Base-by-base conservation (phyloP, 352 stramenopile species). In the Globisporangium rhizosaccharum region DNA sequence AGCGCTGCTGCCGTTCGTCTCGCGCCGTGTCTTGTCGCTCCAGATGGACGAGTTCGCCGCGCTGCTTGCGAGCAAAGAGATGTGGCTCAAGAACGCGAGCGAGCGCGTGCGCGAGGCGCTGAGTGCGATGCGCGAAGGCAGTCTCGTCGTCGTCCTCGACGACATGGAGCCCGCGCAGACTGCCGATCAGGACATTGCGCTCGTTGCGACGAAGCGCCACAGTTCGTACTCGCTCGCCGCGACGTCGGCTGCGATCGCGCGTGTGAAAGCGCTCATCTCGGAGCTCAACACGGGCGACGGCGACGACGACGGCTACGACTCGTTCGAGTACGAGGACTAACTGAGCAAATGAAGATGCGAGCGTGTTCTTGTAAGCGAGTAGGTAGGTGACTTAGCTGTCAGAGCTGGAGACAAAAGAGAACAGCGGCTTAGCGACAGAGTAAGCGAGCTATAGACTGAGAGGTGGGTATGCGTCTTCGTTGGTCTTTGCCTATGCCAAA, bases 91-190 rank as follows among this genome's bases (percentile, higher is more conserved):
- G 66, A 75, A 90, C 65, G 75, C 79, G n/a, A 82, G 76, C 12
- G 71, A 87, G 5, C 48, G 70, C n/a, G 77, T 78, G 20, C 67
- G 75, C 33, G 62, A 73, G 4, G 70, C 79, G 45, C 61, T 92
- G 45, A 53, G 62, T 14, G 62, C 79, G 23, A 82, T 88, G 62
- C 58, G 56, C 2, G 80, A 92, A 25, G 83, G 83, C 14, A 88
- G 73, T 51, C 54, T 92, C 41, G 72, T 76, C 14, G 71, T 92
- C 18, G 72, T 74, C n/a, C 63, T 92, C 46, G 81, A 92, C 65
- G 83, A 92, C 58, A 89, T 88, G 76, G 80, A 92, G 62, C 83
- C 83, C 3, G 68, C 85, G 3, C 83, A 92, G 57, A 92, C 83
- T 4, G 74, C 70, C 9, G 83, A 92, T 57, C 72, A 72, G 51